Base-by-base conservation (phyloP, 2,329 filamentous ascomycete genomes). In the Plenodomus lindquistii region DNA sequence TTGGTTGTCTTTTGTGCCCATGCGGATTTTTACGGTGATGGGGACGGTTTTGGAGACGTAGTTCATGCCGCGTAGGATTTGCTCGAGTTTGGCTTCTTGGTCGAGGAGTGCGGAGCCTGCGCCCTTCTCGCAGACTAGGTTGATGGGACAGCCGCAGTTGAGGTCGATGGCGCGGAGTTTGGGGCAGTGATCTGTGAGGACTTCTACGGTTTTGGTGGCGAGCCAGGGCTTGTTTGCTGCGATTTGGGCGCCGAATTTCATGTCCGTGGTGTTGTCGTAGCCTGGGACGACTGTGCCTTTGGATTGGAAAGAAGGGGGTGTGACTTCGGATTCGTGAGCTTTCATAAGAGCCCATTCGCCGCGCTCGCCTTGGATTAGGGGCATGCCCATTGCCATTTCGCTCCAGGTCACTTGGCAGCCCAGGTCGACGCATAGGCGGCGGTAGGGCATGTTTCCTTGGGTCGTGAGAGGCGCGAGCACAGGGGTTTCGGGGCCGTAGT, bases 61-160 rank as follows among this genome's bases (percentile, higher is more conserved):
- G 67, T 96, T 97, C 94, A 99, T 99, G 60, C 94, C 94, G 55
- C 92, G 84, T 37, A 99, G 81, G 75, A 97, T 97, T 73, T 93
- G 93, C 73, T 97, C 92, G 41, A 99, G 77, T 74, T 97, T 97
- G 48, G 85, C 85, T 22, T 84, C 89, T 44, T 86, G 81, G 64
- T 99, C 94, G n/a, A 99, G 85, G 15, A 99, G 83, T 1, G 90
- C 93, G 17, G 93, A 96, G 3, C 94, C 94, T 35, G 89, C 91
- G 42, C 94, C 94, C 38, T 87, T 82, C 62, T 91, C 86, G 78
- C 85, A 97, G 42, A 99, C 87, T 61, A 97, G 84, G 69, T 99
- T 94, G 67, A 99, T 97, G 3, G 94, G 94, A 67, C 94, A 99
- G 37, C 94, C 94, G 64, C 93, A 97, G 77, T 99, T 99, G 60